Base-by-base conservation (phyloP, 352 stramenopile species). In the Globisporangium nunn region DNA sequence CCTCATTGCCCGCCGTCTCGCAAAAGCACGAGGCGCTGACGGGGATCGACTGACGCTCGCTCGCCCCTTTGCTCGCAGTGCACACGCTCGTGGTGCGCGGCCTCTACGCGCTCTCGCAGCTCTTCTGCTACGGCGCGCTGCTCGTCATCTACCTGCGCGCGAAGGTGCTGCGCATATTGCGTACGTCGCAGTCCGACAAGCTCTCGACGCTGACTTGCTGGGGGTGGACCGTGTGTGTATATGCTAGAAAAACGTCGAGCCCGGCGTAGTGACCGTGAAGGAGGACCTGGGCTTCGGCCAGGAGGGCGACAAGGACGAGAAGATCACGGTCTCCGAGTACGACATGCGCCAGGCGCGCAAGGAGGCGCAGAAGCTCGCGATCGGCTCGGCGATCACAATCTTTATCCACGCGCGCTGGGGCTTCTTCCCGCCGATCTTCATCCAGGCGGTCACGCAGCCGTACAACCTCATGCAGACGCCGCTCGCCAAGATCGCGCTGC, bases 321-420 rank as follows among this genome's bases (percentile, higher is more conserved):
- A 91, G 68, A 78, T 93, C 55, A 89, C 81, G 10, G 67, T 93
- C 61, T 68, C 81, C n/a, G 80, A 91, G 61, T 80, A 93, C 61
- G 81, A 91, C 67, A 77, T 85, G 65, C 80, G 83, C 40, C 75
- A 84, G 64, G 73, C 68, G 53, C 62, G 62, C 57, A 91, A 88
- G 71, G 81, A 91, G 45, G 54, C 88, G 17, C 81, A 90, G 40
- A 83, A 90, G 82, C 81, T 87, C 55, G 74, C 62, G 39, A 65
- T 93, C 18, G 79, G 81, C 54, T 74, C 81, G 30, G 46, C 66
- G 14, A 68, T 93, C 60, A 87, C 83, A 50, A 49, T 83, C 46
- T 74, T 93, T 47, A 61, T 91, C 44, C 81, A 91, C 71, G 85
- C 72, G 64, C 81, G 88, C 59, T 93, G 74, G 75, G 75, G 77